These are phyloP conservation scores for Aureobasidium sp. DNA, from an alignment of 2,329 filamentous ascomycete genomes.

Conservation along the genomic window DNA sequence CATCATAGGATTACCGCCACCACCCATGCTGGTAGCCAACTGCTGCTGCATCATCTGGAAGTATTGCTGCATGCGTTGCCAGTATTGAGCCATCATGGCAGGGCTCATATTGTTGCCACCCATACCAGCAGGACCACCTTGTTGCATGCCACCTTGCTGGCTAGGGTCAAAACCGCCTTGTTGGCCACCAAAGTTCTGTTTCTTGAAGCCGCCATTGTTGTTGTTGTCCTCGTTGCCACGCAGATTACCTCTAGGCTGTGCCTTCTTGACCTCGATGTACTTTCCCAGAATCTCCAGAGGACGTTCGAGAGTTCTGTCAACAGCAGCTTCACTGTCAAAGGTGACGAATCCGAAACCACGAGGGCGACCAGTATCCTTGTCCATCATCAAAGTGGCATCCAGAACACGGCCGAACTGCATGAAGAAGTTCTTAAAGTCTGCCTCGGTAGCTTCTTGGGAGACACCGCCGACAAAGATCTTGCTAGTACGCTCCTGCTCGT, in stretches of 20 bases:
- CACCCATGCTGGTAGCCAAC: constrained; percentile 37
- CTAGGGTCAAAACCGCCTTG: constrained; percentile 28
- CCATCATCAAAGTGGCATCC: constrained; percentile 98
- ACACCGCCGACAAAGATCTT: constrained; percentile 99
- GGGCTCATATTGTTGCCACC: constrained; percentile 66
- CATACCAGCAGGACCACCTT: constrained; percentile 26
- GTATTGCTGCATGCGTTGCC: constrained; percentile 97
- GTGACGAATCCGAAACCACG: constrained; percentile 97
- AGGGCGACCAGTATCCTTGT: constrained; percentile 96
- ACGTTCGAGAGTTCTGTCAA: constrained; percentile 79
- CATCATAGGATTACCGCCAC: constrained; percentile 54
- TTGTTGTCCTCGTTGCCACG: constrained; percentile 76
- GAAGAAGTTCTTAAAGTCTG: constrained; percentile 95
- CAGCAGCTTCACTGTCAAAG: constrained; percentile 90
- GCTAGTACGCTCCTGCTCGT: constrained; percentile 95
- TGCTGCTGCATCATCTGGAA: constrained; percentile 92
- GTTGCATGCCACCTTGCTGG: constrained; percentile 23
- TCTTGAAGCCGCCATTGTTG: constrained; percentile 39
- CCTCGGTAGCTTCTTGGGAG: constrained; percentile 91
- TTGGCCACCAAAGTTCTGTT: constrained; percentile 32
- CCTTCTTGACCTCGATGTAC: constrained; percentile 96
- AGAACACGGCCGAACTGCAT: constrained; percentile 93
- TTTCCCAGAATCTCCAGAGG: constrained; percentile 92
- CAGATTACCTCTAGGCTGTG: constrained; percentile 89
- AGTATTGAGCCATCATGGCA: constrained; percentile 97